Evolutionary conservation across 2,329 filamentous ascomycete species (phyloP), one percentile per base, ranked within the genome.

Genomic region (Aspergillus chevalieri): DNA sequence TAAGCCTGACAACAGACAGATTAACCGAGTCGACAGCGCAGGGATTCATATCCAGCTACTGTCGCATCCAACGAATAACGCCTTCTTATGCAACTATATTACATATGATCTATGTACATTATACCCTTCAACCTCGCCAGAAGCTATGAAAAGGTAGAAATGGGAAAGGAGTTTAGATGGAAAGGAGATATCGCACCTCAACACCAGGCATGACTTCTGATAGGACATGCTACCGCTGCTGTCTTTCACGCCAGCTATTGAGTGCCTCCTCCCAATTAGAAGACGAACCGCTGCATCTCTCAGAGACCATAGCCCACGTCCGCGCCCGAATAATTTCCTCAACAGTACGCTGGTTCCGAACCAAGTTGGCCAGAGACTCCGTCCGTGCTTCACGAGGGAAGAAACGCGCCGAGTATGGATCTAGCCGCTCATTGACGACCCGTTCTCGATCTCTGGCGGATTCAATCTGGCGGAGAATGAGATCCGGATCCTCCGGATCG

Each of bases 331-430:
- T 77, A 69, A 74, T 95, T 87, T 48, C 86, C 85, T 65, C 89
- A 86, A 68, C 84, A 73, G 28, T 90, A 83, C 68, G 95, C 82
- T 65, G 81, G 78, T 66, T 88, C 77, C 52, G 79, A 75, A 68
- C 91, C 75, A 56, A 78, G 84, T 44, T 78, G 8, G 89, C 90
- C 52, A 98, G 68, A 44, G 79, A 81, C 70, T 96, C 87, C 0
- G 90, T 93, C 55, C 90, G 78, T 12, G 87, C 78, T 71, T 97
- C 90, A 15, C 60, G 62, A 6, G 69, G 69, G 84, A 92, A 92
- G 66, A 89, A 95, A 21, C 92, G 77, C 6, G 78, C 86, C 8
- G 87, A 91, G 65, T 98, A 98, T 2, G 93, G 93, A 73, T 98
- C 93, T 51, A 96, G 68, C 49, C 93, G 77, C 71, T 97, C 93